Conservation (phyloP, 768 basidiomycete genomes). For the Gloeostereum incarnatum region DNA sequence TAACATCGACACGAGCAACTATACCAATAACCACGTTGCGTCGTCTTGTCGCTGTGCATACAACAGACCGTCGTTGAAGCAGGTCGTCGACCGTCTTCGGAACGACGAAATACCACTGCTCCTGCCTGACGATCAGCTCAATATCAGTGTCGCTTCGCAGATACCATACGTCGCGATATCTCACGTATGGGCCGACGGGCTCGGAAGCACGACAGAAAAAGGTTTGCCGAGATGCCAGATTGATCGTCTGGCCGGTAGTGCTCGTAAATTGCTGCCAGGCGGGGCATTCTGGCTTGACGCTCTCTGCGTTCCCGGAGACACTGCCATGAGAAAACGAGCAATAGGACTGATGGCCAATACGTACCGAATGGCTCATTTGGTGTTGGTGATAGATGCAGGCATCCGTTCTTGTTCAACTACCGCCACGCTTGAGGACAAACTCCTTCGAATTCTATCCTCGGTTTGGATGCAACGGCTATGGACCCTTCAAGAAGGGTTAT, state of each 20-base stretch:
- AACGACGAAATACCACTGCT: not conserved
- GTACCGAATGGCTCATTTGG: not conserved
- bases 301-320: not conserved
- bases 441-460: not conserved
- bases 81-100: not conserved
- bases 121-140: not conserved
- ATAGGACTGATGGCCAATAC: not conserved
- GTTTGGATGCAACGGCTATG: slow-evolving; percentile 1
- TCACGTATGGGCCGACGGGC: not conserved
- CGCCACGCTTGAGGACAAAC: not conserved
- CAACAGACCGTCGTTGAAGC: not conserved
- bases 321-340: not conserved
- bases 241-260: not conserved
- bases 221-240: not conserved
- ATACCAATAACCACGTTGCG: not conserved
- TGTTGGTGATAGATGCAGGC: not conserved
- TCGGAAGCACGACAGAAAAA: not conserved
- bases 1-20: not conserved
- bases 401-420: not conserved
- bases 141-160: not conserved
- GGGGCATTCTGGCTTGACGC: not conserved
- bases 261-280: not conserved
- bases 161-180: not conserved
- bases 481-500: not conserved
- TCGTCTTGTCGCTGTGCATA: not conserved